Conservation (phyloP, 2,329 filamentous ascomycete species). For the Rutstroemia sydowiana region DNA sequence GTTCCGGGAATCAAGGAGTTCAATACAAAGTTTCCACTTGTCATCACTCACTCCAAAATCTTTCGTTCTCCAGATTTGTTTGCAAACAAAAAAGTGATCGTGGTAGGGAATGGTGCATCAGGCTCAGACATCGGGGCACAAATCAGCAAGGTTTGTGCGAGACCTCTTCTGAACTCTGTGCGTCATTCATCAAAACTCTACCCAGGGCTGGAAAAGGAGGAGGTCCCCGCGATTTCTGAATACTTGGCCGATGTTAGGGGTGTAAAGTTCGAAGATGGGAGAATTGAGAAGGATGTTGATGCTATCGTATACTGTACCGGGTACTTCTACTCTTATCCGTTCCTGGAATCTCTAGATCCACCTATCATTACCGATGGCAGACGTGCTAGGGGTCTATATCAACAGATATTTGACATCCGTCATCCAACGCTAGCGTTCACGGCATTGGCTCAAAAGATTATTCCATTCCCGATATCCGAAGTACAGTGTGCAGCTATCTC, state of each 20-base stretch:
- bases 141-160: slow-evolving; percentile 53
- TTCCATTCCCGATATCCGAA: slow-evolving; percentile 80
- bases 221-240: slow-evolving; percentile 51
- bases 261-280: slow-evolving; percentile 60
- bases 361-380: slow-evolving; percentile 60
- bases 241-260: slow-evolving; percentile 48
- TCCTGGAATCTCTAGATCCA: slow-evolving; percentile 44
- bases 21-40: slow-evolving; percentile 47
- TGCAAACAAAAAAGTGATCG: slow-evolving; percentile 63
- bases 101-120: slow-evolving; percentile 79
- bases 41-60: slow-evolving; percentile 69
- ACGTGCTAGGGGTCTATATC: slow-evolving; percentile 64
- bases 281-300: slow-evolving; percentile 61
- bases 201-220: slow-evolving; percentile 33
- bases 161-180: slow-evolving; percentile 58
- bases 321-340: slow-evolving; percentile 80
- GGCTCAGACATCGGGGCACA: slow-evolving; percentile 78
- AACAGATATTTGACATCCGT: slow-evolving; percentile 69
- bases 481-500: slow-evolving; percentile 71
- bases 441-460: slow-evolving; percentile 69
- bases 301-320: slow-evolving; percentile 81
- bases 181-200: slow-evolving; percentile 41
- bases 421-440: slow-evolving; percentile 75
- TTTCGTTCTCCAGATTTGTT: slow-evolving; percentile 64
- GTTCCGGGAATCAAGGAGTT: slow-evolving; percentile 54